Percentiles rank a stretch among this genome's conserved stretches.
phyloP scores from a whole-genome alignment of 176 grass and related monocot genomes.

The Chloris gayana region DNA sequence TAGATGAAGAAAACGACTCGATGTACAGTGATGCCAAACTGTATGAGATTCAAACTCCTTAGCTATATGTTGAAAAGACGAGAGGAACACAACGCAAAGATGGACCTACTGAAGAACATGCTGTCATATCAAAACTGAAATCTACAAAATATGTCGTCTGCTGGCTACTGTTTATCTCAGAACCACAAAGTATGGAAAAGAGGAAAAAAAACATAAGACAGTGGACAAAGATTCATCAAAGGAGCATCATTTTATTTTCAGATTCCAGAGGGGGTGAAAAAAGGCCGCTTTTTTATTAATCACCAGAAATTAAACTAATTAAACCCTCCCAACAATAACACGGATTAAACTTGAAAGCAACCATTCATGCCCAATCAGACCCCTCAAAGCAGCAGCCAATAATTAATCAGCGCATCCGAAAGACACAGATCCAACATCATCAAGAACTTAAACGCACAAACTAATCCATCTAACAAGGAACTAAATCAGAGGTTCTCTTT shows the following conservation, averaged over 20 bases:
- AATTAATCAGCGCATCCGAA: conserved; percentile 45
- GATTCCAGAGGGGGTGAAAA: conserved; percentile 38
- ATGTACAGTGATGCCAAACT: conserved; percentile 34
- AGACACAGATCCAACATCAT: conserved; percentile 34
- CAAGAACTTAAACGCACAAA: conserved; percentile 47
- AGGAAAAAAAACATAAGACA: conserved; percentile 32
- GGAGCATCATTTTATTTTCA: conserved; percentile 49
- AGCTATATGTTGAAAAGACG: conserved; percentile 33
- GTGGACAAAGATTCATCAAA: conserved; percentile 44
- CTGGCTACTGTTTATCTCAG: conserved; percentile 26
- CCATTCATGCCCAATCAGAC: conserved; percentile 46
- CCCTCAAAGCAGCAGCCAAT: conserved; percentile 41
- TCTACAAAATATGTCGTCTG: conserved; percentile 19
- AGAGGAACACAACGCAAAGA: conserved; percentile 46
- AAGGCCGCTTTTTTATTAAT: conserved; percentile 45
- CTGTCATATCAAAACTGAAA: conserved; percentile 46
- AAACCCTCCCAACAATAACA: conserved; percentile 39
- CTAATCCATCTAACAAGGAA: conserved; percentile 42
- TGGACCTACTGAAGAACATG: conserved; percentile 48
- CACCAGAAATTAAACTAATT: conserved; percentile 50
- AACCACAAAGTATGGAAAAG: conserved; percentile 27
- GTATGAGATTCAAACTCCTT: conserved; percentile 39
- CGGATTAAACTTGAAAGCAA: conserved; percentile 54
- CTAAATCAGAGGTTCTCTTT: conserved; percentile 33
- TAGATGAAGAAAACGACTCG: conserved; percentile 13